phyloP scores from a whole-genome alignment of 176 grass and related monocot species.

The Stipa capillata region DNA sequence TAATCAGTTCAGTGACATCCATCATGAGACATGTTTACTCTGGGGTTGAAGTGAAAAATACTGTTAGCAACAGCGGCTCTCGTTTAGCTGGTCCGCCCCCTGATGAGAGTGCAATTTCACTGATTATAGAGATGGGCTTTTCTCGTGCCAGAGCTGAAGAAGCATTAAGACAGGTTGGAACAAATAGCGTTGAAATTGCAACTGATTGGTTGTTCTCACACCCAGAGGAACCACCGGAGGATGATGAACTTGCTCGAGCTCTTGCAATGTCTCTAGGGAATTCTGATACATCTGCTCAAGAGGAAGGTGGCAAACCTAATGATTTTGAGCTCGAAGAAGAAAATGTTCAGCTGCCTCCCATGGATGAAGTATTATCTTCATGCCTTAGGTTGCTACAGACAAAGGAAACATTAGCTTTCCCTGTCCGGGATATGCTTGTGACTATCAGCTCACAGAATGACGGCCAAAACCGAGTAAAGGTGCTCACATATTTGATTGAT shows the following conservation, averaged over 20 bases:
- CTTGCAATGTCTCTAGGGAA: conserved; percentile 92
- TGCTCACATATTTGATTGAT: conserved; percentile 84
- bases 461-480: conserved; percentile 73
- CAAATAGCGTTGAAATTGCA: conserved; percentile 94
- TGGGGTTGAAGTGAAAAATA: conserved; percentile 80
- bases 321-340: conserved; percentile 76
- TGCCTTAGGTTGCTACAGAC: conserved; percentile 69
- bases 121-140: conserved; percentile 99
- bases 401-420: conserved; percentile 83
- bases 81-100: conserved; percentile 77
- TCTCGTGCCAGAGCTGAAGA: conserved; percentile 89
- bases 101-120: conserved; percentile 80
- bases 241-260: conserved; percentile 96
- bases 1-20: conserved; percentile 81
- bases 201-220: conserved; percentile 98
- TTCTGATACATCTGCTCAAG: conserved; percentile 58
- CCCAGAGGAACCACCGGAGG: conserved; percentile 90
- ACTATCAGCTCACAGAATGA: conserved; percentile 93
- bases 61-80: conserved; percentile 29
- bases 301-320: conserved; percentile 43
- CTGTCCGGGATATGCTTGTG: conserved; percentile 86
- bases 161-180: conserved; percentile 85
- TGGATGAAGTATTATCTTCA: conserved; percentile 85
- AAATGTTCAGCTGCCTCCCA: conserved; percentile 62
- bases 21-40: conserved; percentile 96